Percentiles rank a stretch among this genome's conserved stretches.
Evolutionary conservation across 2,329 filamentous ascomycete species (phyloP).

Genomic region (Byssoonygena ceratinophila): DNA sequence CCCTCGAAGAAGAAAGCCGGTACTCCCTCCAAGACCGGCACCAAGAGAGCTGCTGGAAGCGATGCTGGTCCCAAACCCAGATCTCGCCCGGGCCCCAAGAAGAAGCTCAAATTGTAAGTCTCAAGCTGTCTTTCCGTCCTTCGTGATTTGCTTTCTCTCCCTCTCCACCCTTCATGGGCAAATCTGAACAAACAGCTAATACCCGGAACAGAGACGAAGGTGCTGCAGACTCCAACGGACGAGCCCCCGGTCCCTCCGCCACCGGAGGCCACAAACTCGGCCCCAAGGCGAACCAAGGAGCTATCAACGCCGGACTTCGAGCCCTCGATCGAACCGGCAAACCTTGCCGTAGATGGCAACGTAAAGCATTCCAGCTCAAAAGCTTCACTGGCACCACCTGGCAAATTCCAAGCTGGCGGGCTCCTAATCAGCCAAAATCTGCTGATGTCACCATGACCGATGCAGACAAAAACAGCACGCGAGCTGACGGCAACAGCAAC

Average conservation of each 20-base stretch:
- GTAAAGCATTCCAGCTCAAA: conserved; percentile 72
- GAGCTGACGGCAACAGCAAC: conserved; percentile 43
- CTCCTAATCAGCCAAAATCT: conserved; percentile 41
- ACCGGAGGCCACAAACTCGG: conserved; percentile 66
- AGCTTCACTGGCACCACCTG: conserved; percentile 83
- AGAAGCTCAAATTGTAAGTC: conserved; percentile 86
- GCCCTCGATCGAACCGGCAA: conserved; percentile 86
- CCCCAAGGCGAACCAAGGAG: conserved; percentile 91
- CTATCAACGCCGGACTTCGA: conserved; percentile 91
- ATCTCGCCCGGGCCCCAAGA: conserved; percentile 90
- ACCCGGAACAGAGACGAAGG: conserved; percentile 40
- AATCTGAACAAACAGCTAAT: conserved; percentile 10
- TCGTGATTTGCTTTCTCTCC: not conserved
- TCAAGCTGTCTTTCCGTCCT: not conserved
- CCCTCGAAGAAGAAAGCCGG: conserved; percentile 34
- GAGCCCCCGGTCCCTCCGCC: conserved; percentile 41
- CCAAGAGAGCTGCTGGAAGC: conserved; percentile 47
- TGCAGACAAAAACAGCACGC: conserved; percentile 36
- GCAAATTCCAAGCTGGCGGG: conserved; percentile 73
- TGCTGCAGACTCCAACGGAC: conserved; percentile 33
- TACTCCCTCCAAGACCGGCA: conserved; percentile 56
- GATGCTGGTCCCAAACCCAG: conserved; percentile 59
- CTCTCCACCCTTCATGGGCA: not conserved
- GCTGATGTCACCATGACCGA: conserved; percentile 54
- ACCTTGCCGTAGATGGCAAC: conserved; percentile 84